phyloP scores from a whole-genome alignment of 305 asterid species.

The Fraxinus angustifolia region DNA sequence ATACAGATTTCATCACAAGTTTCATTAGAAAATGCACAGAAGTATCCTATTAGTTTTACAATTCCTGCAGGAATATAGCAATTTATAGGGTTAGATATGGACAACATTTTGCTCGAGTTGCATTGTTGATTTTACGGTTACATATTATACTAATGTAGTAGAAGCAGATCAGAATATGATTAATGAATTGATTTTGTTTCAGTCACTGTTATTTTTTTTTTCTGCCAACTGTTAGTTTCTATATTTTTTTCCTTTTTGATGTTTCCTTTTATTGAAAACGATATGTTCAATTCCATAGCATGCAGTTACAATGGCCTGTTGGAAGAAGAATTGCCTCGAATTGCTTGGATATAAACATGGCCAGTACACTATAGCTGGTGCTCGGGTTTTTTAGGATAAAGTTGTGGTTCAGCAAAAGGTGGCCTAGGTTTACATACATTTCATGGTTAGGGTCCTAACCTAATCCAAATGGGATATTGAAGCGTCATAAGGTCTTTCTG shows the following conservation, averaged over 20 bases:
- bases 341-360: background rate
- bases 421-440: background rate
- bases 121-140: background rate
- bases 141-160: background rate
- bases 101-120: no score
- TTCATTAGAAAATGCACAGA: background rate
- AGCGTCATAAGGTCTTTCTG: no score
- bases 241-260: background rate
- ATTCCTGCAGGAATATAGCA: background rate
- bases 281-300: background rate
- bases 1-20: background rate
- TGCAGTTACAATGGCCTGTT: background rate
- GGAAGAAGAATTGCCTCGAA: background rate
- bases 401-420: background rate
- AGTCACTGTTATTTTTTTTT: background rate
- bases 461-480: no score
- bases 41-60: background rate
- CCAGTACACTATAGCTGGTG: background rate
- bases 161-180: background rate
- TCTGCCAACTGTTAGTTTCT: background rate
- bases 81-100: no score
- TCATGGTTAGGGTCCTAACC: background rate
- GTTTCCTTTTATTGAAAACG: background rate
- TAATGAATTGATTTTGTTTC: background rate
- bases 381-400: background rate